A percentile compares a stretch with the other conserved stretches of the same genome.
These are phyloP conservation scores for Trichaptum fuscoviolaceum DNA, from an alignment of 768 basidiomycete genomes.

Conservation along the genomic window DNA sequence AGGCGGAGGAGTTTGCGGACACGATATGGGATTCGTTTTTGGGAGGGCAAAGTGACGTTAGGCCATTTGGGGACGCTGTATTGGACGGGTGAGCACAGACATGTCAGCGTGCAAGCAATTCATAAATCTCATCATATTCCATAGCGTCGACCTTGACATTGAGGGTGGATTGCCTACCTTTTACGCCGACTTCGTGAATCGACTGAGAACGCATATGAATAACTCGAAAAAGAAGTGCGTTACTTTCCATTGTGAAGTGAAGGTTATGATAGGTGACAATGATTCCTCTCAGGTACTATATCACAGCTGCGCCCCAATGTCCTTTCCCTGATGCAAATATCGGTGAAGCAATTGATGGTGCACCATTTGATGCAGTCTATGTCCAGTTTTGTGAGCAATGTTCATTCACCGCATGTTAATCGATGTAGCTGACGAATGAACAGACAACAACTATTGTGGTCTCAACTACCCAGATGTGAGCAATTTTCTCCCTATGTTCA, in stretches of 20 bases:
- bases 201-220: slow-evolving; percentile 11
- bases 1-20: slow-evolving; percentile 14
- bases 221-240: slow-evolving; percentile 12
- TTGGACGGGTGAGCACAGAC: slow-evolving; percentile 12
- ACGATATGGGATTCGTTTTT: slow-evolving; percentile 17
- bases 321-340: slow-evolving; percentile 15
- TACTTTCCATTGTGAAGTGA: background rate
- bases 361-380: slow-evolving; percentile 15
- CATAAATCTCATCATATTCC: background rate
- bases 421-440: background rate
- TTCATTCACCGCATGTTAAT: background rate
- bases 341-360: slow-evolving; percentile 14
- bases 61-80: slow-evolving; percentile 16
- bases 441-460: slow-evolving; percentile 15
- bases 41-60: slow-evolving; percentile 12
- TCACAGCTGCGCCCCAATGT: slow-evolving; percentile 17
- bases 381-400: slow-evolving; percentile 14
- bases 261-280: background rate
- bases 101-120: background rate
- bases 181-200: slow-evolving; percentile 13
- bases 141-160: slow-evolving; percentile 17
- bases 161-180: slow-evolving; percentile 11
- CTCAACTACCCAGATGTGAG: slow-evolving; percentile 4
- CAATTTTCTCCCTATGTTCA: background rate
- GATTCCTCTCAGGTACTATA: slow-evolving; percentile 11